phyloP scores from a whole-genome alignment of 73 alveolate species.

The Diophrys appendiculata region DNA sequence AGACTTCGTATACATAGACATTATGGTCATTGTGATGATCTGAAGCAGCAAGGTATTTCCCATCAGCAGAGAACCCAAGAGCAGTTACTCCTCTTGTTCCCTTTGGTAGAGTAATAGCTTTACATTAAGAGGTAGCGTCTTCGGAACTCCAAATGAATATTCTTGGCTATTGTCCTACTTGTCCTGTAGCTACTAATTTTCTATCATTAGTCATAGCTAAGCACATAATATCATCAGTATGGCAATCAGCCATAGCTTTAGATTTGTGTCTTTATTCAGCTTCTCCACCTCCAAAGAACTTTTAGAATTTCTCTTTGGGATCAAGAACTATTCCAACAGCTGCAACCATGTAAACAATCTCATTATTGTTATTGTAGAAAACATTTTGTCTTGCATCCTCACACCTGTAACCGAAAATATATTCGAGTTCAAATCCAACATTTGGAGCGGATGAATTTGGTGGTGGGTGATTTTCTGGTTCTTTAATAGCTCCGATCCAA shows the following conservation, averaged over 20 bases:
- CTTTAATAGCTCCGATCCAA: slow-evolving; percentile 76
- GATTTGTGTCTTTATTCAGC: slow-evolving; percentile 14
- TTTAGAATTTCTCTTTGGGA: slow-evolving; percentile 59
- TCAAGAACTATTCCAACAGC: slow-evolving; percentile 89
- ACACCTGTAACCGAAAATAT: slow-evolving; percentile 90
- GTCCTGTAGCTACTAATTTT: slow-evolving; percentile 88
- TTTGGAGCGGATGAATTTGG: slow-evolving; percentile 65
- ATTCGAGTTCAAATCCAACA: slow-evolving; percentile 81
- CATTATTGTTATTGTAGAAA: slow-evolving; percentile 65
- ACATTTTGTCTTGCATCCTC: slow-evolving; percentile 87
- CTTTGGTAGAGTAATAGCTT: slow-evolving; percentile 48
- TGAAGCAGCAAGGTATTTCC: slow-evolving; percentile 69
- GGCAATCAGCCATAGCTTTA: slow-evolving; percentile 36
- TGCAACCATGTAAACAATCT: slow-evolving; percentile 91
- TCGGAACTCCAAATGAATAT: slow-evolving; percentile 85
- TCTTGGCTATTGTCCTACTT: slow-evolving; percentile 88
- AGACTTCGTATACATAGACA: slow-evolving; percentile 80
- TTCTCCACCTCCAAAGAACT: slow-evolving; percentile 81
- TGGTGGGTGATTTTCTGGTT: slow-evolving; percentile 61
- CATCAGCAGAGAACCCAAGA: slow-evolving; percentile 82
- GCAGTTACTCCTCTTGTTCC: slow-evolving; percentile 85
- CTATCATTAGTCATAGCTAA: slow-evolving; percentile 75
- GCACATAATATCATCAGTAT: slow-evolving; percentile 92
- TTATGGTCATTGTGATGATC: slow-evolving; percentile 91
- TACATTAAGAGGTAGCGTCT: slow-evolving; percentile 66